These are phyloP conservation scores for Ganoderma leucocontextum DNA, from an alignment of 1,284 basidiomycete species.

Conservation along the genomic window DNA sequence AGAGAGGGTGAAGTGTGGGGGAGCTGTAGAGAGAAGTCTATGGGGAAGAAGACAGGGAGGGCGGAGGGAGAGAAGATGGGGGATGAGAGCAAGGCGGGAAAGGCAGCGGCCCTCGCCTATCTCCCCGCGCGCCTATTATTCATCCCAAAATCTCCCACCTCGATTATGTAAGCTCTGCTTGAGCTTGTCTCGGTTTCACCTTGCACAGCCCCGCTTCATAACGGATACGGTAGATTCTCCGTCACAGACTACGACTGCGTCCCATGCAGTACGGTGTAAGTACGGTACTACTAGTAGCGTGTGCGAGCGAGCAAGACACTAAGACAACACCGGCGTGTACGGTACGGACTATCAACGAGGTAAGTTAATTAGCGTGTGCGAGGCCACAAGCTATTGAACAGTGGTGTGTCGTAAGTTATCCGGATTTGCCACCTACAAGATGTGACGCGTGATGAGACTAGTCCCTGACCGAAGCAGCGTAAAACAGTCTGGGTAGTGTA, in stretches of 20 bases:
- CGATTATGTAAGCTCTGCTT: conserved; percentile 24
- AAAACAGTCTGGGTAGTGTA: neutral
- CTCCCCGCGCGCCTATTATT: conserved; percentile 14
- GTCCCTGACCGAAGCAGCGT: neutral
- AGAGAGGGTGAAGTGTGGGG: conserved; percentile 13
- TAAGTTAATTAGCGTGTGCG: conserved; percentile 16
- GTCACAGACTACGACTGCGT: neutral
- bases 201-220: neutral
- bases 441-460: conserved; percentile 8
- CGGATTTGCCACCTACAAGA: conserved; percentile 9
- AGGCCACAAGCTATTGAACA: conserved; percentile 18
- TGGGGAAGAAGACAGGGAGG: conserved; percentile 17
- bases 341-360: conserved; percentile 13
- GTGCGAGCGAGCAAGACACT: neutral
- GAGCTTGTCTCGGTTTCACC: neutral
- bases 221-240: neutral
- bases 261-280: neutral
- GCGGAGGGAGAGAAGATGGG: conserved; percentile 12
- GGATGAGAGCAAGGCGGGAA: conserved; percentile 6
- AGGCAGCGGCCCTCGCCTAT: neutral
- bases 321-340: conserved; percentile 9
- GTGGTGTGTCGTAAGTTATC: conserved; percentile 19
- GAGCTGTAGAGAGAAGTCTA: conserved; percentile 20
- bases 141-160: conserved; percentile 24
- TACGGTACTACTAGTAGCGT: neutral